Base-by-base conservation (phyloP, 2,329 filamentous ascomycete genomes). In the Penicillium decumbens region DNA sequence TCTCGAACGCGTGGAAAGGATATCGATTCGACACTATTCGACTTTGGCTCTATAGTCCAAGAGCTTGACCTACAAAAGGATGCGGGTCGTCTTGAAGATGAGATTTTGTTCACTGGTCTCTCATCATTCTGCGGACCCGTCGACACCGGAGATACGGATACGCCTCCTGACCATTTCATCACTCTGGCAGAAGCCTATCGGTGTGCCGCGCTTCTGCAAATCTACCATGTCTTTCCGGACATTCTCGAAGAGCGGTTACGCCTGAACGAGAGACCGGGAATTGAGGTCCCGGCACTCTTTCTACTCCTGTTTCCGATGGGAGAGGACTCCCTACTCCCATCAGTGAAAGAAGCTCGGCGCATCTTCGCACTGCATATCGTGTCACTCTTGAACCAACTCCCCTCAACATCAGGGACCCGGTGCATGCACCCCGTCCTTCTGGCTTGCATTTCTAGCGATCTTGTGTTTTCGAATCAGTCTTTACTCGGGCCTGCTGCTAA, bases 91-190 rank as follows among this genome's bases (percentile, higher is more conserved):
- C 51, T 60, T 0, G 58, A 60, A 48, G 49, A 59, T 13, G 54
- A 43, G 8, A 59, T 60, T 8, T 40, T 60, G 1, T 60, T 59
- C 41, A 50, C 51, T 0, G 56, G 56, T 1, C 53, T 59, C 28
- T 57, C 56, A 10, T 59, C 56, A 3, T 60, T 59, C 41, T 60
- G 54, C 20, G 58, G 58, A 0, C 58, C 56, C 4, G 53, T 60
- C 13, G 58, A 60, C n/a, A 56, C 56, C 15, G 58, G 58, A 3
- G 58, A 60, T 37, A 54, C 56, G 12, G 56, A 60, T 38, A 59
- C 58, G 6, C 58, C 58, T 7, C 58, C 58, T 5, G 53, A 52
- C 3, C 58, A 60, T 43, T 60, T 60, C 30, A 58, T 60, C 9
- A 59, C 55, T 13, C 41, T 60, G 23, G 58, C 58, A 29, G 58